Evolutionary conservation across 1,284 basidiomycete genomes (phyloP), one percentile per base, ranked within the genome.

Genomic region (Amylostereum areolatum): DNA sequence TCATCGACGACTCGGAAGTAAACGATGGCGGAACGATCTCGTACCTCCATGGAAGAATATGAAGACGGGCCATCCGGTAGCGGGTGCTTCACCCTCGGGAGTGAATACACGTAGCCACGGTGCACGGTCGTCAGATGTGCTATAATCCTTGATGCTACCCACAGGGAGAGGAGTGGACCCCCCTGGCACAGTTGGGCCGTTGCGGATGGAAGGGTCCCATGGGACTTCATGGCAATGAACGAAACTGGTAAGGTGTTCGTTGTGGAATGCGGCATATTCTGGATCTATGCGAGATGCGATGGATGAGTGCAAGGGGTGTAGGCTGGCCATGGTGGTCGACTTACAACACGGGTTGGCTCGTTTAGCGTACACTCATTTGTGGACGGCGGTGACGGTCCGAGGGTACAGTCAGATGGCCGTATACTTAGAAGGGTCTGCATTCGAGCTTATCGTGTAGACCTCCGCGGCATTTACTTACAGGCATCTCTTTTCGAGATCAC

Each of bases 211-310:
- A 0, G 81, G 75, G 55, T 75, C 64, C 83, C 83, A 86, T 28
- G 78, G 76, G 5, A 83, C 48, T 10, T 76, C 74, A 52, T 86
- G 79, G 2, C 75, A 68, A 3, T 75, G 73, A 2, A 70, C 66
- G 25, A 73, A 55, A 53, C 75, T 61, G 1, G 69, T 60, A 25
- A 80, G 56, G 48, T 74, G 65, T 12, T 67, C 59, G 54, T 80
- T 80, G 62, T 87, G 83, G 60, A 82, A 83, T 5, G 67, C 70
- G 45, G 75, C 63, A 57, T 85, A 88, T 57, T 85, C 80, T 4
- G 81, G 74, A 55, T 84, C 80, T 48, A 87, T 72, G 37, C 66
- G 73, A 9, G 68, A 55, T 27, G 81, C 59, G 50, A 86, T 66
- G 7, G 77, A 75, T 0, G 81, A 78, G 55, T 85, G 77, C 33